Conservation (phyloP, 345 rosid genomes). For the Aegle marmelos region DNA sequence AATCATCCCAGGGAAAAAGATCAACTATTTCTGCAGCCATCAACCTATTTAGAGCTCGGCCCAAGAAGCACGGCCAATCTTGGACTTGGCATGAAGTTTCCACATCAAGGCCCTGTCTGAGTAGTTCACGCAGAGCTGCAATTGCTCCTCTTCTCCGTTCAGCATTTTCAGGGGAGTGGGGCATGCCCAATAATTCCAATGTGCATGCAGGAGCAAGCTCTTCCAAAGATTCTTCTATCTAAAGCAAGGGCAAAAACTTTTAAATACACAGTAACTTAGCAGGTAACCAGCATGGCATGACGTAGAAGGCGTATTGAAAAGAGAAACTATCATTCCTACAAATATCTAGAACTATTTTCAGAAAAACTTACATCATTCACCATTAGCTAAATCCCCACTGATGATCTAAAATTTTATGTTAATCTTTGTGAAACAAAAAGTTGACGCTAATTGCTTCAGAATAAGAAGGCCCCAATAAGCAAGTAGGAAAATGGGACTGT, state of each 20-base stretch:
- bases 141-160: conserved; percentile 87
- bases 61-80: conserved; percentile 85
- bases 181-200: conserved; percentile 84
- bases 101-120: conserved; percentile 89
- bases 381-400: not conserved
- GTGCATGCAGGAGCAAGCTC: conserved; percentile 99
- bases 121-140: conserved; percentile 83
- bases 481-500: not conserved
- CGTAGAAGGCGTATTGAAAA: not conserved
- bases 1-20: conserved; percentile 85
- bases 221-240: conserved; percentile 96
- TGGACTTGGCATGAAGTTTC: conserved; percentile 80
- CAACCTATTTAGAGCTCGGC: conserved; percentile 72
- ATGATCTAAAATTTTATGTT: not conserved
- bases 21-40: conserved; percentile 83
- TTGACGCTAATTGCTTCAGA: not conserved
- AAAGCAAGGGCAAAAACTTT: conserved; percentile 15
- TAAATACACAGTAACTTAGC: not conserved
- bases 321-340: conserved; percentile 4
- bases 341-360: conserved; percentile 9
- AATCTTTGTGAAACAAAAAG: not conserved
- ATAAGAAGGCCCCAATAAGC: not conserved
- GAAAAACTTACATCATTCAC: not conserved
- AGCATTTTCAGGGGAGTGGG: conserved; percentile 73
- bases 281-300: not conserved